phyloP scores from a whole-genome alignment of 148 eudicot species.

The Fagopyrum homotropicum region DNA sequence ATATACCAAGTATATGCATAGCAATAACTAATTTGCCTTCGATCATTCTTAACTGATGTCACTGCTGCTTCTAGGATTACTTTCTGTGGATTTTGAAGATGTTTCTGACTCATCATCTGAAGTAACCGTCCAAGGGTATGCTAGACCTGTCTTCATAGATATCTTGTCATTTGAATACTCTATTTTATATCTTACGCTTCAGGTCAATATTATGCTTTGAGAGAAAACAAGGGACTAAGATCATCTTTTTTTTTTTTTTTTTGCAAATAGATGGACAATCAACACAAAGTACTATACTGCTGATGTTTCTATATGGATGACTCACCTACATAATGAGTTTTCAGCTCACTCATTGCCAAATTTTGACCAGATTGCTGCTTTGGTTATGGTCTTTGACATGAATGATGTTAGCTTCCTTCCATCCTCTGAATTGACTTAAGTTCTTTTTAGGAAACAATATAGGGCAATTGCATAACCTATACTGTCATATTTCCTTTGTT shows the following conservation, averaged over 20 bases:
- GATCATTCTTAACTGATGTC: not conserved
- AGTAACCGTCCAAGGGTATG: slow-evolving; percentile 64
- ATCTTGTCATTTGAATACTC: too few species aligned
- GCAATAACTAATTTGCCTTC: not conserved
- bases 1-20: not conserved
- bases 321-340: slow-evolving; percentile 63
- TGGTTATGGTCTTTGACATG: slow-evolving; percentile 89
- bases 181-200: too few species aligned
- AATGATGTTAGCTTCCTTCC: slow-evolving; percentile 48
- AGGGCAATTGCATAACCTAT: not conserved
- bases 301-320: slow-evolving; percentile 82
- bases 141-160: slow-evolving; percentile 4
- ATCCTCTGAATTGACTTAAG: not conserved
- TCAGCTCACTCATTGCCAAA: slow-evolving; percentile 47
- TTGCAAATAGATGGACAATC: slow-evolving; percentile 73
- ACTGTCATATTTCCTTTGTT: not conserved
- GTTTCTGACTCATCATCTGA: slow-evolving; percentile 47
- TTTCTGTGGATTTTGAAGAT: slow-evolving; percentile 63
- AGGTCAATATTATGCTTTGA: not conserved
- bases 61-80: slow-evolving; percentile 48
- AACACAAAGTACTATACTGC: slow-evolving; percentile 87
- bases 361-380: slow-evolving; percentile 47
- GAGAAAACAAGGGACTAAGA: slow-evolving; percentile 1
- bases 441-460: not conserved
- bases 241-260: slow-evolving; percentile 14